Evolutionary conservation across 2,329 filamentous ascomycete genomes (phyloP), one percentile per base, ranked within the genome.

Genomic region (Samsoniella hepiali): DNA sequence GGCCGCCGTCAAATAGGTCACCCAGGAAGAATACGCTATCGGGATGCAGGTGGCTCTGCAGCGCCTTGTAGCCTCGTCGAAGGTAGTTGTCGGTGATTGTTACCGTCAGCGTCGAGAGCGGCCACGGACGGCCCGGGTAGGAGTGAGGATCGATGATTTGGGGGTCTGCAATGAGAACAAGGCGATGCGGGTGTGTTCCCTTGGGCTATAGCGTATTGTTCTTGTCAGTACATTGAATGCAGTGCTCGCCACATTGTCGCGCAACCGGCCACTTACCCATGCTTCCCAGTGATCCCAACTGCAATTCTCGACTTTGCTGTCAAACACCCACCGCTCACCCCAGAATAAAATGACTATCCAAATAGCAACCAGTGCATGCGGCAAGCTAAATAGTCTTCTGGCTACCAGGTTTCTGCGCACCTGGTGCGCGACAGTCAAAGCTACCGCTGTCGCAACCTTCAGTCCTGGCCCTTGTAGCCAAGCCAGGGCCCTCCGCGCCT

Each of bases 101-200:
- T 44, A 83, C 73, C 5, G 84, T 86, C 44, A 87, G 67, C 11
- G 82, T 74, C 65, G 79, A 82, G 22, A 88, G 71, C 32, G 83
- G 81, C 82, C 84, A 86, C 8, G 84, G 84, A 31, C 93, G 88
- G 69, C 90, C 92, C 2, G 93, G 91, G 71, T 97, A 97, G n/a
- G 93, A 96, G 75, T 97, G 91, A 62, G 93, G 91, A 75, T 97
- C 93, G 71, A 95, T 92, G 64, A 97, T 84, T 74, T 97, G 93
- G 50, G 93, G 93, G 72, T 97, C 93, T 65, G 93, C 92, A 68
- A 97, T 82, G 73, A 97, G 88, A 69, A 91, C 82, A 68, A 96
- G 83, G 72, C 88, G 91, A 74, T 98, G 93, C 34, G 95, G 95
- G 40, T 84, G 86, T 58, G 93, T 89, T 68, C 83, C 87, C 70